Evolutionary conservation across 2,329 filamentous ascomycete genomes (phyloP).

Genomic region (Epichloe typhina): DNA sequence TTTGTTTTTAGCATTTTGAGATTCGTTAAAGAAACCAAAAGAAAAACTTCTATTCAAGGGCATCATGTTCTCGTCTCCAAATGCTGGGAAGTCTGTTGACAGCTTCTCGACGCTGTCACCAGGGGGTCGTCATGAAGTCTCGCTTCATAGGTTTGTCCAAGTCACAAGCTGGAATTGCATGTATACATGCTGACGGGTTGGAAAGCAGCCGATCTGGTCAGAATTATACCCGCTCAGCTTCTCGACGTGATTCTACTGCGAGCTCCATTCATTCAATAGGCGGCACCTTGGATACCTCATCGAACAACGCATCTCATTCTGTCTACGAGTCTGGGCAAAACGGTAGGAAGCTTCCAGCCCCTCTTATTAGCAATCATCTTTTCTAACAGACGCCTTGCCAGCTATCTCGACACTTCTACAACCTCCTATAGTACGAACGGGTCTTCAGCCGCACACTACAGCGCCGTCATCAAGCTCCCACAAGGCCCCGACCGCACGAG

Average conservation of each 20-base stretch:
- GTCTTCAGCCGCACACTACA: slow-evolving; percentile 65
- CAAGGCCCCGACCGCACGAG: slow-evolving; percentile 69
- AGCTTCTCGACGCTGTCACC: slow-evolving; percentile 44
- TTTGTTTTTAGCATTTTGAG: background rate
- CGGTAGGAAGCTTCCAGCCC: slow-evolving; percentile 33
- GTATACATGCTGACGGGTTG: slow-evolving; percentile 11
- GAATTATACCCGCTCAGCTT: slow-evolving; percentile 30
- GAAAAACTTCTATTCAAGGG: slow-evolving; percentile 8
- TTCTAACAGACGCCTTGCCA: slow-evolving; percentile 16
- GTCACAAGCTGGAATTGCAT: background rate
- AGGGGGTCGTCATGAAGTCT: slow-evolving; percentile 40
- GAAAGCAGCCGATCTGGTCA: slow-evolving; percentile 30
- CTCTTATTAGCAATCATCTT: background rate
- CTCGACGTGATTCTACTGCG: slow-evolving; percentile 67
- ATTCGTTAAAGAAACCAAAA: background rate
- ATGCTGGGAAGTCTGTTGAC: slow-evolving; percentile 52
- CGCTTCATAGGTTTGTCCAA: slow-evolving; percentile 40
- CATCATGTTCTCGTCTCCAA: slow-evolving; percentile 46
- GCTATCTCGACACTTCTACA: slow-evolving; percentile 91
- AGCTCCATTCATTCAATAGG: slow-evolving; percentile 84
- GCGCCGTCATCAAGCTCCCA: slow-evolving; percentile 58
- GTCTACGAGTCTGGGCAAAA: slow-evolving; percentile 68
- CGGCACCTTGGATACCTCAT: slow-evolving; percentile 63
- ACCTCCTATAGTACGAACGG: slow-evolving; percentile 78
- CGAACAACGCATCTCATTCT: slow-evolving; percentile 40